A percentile compares a stretch with the other conserved stretches of the same genome.
These are phyloP conservation scores for Syzygium malaccense DNA, from an alignment of 441 rosid species.

Conservation along the genomic window DNA sequence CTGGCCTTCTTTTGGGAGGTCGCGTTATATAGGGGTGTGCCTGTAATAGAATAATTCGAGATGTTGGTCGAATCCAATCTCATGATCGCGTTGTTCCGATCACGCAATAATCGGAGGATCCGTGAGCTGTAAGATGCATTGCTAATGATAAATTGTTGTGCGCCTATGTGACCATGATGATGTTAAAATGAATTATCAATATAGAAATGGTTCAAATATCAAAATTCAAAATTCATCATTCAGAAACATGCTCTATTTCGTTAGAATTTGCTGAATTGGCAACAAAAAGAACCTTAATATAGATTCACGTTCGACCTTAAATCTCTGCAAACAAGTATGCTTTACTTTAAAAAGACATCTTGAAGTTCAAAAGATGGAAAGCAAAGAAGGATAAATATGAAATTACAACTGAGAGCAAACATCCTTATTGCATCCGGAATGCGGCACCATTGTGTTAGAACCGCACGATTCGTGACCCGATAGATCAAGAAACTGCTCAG, in stretches of 20 bases:
- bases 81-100: background rate
- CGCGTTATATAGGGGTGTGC: background rate
- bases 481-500: background rate
- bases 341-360: background rate
- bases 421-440: background rate
- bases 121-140: background rate
- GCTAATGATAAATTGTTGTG: background rate
- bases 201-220: background rate
- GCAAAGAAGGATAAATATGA: background rate
- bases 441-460: background rate
- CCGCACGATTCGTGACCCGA: background rate
- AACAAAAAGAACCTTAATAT: background rate
- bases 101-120: background rate
- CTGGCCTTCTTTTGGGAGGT: background rate
- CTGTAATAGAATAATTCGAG: background rate
- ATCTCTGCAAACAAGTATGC: background rate
- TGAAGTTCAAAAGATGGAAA: background rate
- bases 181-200: background rate
- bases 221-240: background rate
- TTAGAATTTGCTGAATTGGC: background rate
- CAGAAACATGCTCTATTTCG: background rate
- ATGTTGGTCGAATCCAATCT: background rate
- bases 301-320: background rate
- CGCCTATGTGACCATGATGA: background rate
- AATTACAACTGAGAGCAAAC: background rate